Conservation (phyloP, 108 stramenopile species). For the Nannochloropsis gaditana region DNA sequence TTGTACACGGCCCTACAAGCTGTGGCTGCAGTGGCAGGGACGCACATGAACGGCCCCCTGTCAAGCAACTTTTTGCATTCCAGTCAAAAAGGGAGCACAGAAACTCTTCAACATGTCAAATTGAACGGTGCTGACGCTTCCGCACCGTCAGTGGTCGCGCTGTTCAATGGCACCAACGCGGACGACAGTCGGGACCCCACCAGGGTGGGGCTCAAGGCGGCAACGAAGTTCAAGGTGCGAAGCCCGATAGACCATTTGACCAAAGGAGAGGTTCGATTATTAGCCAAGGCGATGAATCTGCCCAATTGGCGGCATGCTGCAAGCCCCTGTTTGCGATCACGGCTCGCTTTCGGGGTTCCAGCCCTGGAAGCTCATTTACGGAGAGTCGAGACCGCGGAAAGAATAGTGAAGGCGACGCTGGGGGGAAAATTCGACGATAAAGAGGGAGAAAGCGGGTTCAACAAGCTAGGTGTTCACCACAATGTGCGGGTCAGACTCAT, state of each 20-base stretch:
- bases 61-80: neutral
- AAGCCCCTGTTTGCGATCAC: constrained; percentile 78
- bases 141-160: constrained; percentile 21
- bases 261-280: constrained; percentile 61
- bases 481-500: constrained; percentile 43
- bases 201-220: constrained; percentile 69
- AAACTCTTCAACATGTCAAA: neutral
- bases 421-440: constrained; percentile 9
- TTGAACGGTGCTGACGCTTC: neutral
- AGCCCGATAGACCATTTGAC: constrained; percentile 64
- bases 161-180: constrained; percentile 93
- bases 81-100: neutral
- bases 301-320: constrained; percentile 86
- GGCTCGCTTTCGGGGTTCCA: constrained; percentile 76
- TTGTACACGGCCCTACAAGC: constrained; percentile 70
- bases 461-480: constrained; percentile 25
- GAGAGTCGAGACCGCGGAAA: constrained; percentile 24
- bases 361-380: constrained; percentile 29
- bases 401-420: neutral
- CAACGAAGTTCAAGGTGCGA: constrained; percentile 62
- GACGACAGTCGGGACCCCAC: constrained; percentile 78
- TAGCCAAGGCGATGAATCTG: constrained; percentile 58
- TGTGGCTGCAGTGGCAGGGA: constrained; percentile 53
- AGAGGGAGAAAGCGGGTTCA: neutral
- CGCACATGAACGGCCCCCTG: constrained; percentile 42